These are phyloP conservation scores for Debaryomycetaceae sp. DNA, from an alignment of 1,139 yeast species.

Conservation along the genomic window DNA sequence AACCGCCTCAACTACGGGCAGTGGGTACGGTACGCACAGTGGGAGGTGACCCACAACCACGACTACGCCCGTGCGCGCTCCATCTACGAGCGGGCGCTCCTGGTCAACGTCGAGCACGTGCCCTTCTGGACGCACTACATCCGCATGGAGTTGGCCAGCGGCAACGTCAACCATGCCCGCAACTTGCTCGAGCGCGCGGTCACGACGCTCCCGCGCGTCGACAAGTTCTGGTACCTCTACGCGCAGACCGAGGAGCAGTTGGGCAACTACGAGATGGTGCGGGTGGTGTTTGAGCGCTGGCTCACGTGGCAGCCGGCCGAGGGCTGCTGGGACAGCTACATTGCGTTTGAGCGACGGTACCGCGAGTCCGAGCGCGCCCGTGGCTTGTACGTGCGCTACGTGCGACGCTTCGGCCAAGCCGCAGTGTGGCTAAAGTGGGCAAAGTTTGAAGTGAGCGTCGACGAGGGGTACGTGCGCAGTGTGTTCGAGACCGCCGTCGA, in stretches of 20 bases:
- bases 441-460: conserved; percentile 25
- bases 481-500: conserved; percentile 71
- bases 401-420: conserved; percentile 33
- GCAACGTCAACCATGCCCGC: conserved; percentile 84
- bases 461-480: conserved; percentile 42
- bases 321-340: conserved; percentile 71
- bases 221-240: conserved; percentile 82
- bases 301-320: conserved; percentile 64
- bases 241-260: conserved; percentile 80
- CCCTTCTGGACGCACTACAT: conserved; percentile 87
- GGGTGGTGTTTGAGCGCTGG: conserved; percentile 78
- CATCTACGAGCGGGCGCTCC: conserved; percentile 81
- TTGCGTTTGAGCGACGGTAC: conserved; percentile 68
- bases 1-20: conserved; percentile 79
- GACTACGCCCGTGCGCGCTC: conserved; percentile 77
- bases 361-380: conserved; percentile 58
- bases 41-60: conserved; percentile 74
- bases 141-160: conserved; percentile 67
- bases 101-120: conserved; percentile 66
- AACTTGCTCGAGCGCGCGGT: conserved; percentile 80
- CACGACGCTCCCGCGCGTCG: conserved; percentile 67
- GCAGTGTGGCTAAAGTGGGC: conserved; percentile 64
- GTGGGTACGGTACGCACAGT: conserved; percentile 89
- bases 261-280: conserved; percentile 57
- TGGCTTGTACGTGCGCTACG: conserved; percentile 51